Evolutionary conservation across 495 filamentous ascomycete genomes (phyloP), one percentile per base, ranked within the genome.

Genomic region (Pyrenula massariospora): DNA sequence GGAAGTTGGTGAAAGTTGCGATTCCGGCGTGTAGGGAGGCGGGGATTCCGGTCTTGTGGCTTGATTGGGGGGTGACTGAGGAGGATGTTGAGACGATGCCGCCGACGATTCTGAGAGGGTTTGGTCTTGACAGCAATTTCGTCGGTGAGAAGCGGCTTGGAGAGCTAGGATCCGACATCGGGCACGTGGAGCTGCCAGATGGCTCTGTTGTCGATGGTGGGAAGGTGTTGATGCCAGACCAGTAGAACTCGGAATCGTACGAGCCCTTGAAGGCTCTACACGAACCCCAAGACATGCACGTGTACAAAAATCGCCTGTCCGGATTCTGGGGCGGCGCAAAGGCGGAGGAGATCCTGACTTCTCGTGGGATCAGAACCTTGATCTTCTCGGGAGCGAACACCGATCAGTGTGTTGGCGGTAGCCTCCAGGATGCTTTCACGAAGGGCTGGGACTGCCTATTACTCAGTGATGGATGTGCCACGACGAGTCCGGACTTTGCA

Each of bases 21-120:
- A 74, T 78, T 53, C 75, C 75, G 12, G 73, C 73, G 2, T 67
- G 67, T 3, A 58, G 75, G 11, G 66, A 72, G 53, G 70, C 70
- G 19, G 77, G 72, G 5, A 74, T 84, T 24, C 69, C 36, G 10
- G 64, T 82, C 42, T 65, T 83, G 2, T 84, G 80, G 80, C 66
- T 84, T 36, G 83, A 81, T 58, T 84, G 80, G 80, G 81, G 81
- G 3, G 59, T 84, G 22, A 79, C 66, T 2, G 73, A 82, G 22
- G 53, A 73, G n/a, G 80, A 83, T 52, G 60, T 84, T n/a, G 57
- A 52, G 8, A 59, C 52, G 1, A 75, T 83, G 69, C 79, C 80
- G 3, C 75, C 80, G 22, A 70, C 64, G 2, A 66, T 74, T 19
- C 60, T 67, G 22, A 67, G 77, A 50, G 70, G 68, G 10, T 82